phyloP scores from a whole-genome alignment of 371 early-diverging fungal genomes.

The Lichtheimia corymbifera region DNA sequence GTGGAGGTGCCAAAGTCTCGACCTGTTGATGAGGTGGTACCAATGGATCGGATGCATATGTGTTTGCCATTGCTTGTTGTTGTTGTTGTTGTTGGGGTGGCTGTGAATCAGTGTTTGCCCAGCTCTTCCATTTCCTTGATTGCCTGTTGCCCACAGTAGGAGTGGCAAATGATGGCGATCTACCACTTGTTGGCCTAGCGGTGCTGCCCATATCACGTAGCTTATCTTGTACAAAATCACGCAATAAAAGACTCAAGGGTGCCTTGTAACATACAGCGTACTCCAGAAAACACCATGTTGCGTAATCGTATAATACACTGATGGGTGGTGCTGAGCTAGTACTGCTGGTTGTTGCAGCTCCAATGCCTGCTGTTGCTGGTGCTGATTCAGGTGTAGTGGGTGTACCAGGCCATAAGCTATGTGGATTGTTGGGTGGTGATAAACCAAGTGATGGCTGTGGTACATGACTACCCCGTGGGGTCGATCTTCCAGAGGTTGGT shows the following conservation, averaged over 20 bases:
- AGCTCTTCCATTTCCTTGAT: conserved; percentile 24
- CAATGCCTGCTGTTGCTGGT: conserved; percentile 15
- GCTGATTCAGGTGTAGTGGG: conserved; percentile 8
- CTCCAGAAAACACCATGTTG: conserved; percentile 61
- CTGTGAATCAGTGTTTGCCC: conserved; percentile 16
- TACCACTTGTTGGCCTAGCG: neutral
- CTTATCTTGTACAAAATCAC: conserved; percentile 53
- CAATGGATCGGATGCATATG: neutral
- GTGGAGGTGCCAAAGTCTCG: neutral
- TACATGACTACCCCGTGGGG: conserved; percentile 14
- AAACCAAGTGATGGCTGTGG: conserved; percentile 17
- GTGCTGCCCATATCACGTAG: conserved; percentile 22
- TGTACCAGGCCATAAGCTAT: conserved; percentile 13
- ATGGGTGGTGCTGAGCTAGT: conserved; percentile 13
- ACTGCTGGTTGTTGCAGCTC: conserved; percentile 12
- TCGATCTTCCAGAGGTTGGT: conserved; percentile 13
- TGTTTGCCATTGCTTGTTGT: neutral
- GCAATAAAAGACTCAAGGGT: conserved; percentile 51
- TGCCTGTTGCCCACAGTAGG: neutral
- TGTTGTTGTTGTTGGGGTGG: neutral
- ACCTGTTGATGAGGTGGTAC: too few species aligned
- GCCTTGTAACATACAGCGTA: conserved; percentile 50
- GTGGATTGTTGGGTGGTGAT: conserved; percentile 1
- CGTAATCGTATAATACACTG: conserved; percentile 46
- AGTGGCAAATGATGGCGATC: conserved; percentile 6